Conservation (phyloP, 2,329 filamentous ascomycete genomes). For the Aquanectria penicillioides region DNA sequence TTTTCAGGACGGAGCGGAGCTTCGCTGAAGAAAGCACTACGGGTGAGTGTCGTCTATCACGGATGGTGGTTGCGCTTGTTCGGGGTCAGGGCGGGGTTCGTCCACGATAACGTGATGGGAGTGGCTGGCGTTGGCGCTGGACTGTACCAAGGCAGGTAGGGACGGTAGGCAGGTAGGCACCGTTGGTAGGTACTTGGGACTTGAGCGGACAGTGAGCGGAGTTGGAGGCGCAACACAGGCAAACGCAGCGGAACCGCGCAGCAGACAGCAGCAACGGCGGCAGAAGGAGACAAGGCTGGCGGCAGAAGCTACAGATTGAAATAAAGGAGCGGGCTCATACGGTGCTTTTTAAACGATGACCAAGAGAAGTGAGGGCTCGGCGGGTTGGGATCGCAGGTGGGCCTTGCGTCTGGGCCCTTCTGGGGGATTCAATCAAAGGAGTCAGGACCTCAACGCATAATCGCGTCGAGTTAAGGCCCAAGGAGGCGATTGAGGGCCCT, state of each 20-base stretch:
- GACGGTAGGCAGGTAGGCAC: background rate
- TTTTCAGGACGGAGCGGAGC: constrained; percentile 28
- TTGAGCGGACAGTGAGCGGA: background rate
- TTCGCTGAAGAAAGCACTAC: constrained; percentile 29
- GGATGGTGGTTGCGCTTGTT: constrained; percentile 41
- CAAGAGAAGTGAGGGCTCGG: constrained; percentile 4
- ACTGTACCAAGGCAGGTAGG: too few species aligned
- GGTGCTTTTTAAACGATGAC: constrained; percentile 12
- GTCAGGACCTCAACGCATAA: constrained; percentile 20
- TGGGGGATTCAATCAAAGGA: constrained; percentile 13
- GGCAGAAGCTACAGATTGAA: background rate
- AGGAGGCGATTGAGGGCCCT: constrained; percentile 13
- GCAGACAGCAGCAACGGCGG: background rate
- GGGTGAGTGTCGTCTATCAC: constrained; percentile 34
- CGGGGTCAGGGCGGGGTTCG: constrained; percentile 40
- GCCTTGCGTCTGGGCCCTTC: constrained; percentile 9
- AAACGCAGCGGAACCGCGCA: background rate
- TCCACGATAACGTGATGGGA: constrained; percentile 42
- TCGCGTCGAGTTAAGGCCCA: constrained; percentile 22
- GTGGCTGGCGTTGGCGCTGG: constrained; percentile 39
- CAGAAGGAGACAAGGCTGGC: background rate
- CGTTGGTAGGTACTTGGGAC: constrained; percentile 6
- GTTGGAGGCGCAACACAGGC: constrained; percentile 5
- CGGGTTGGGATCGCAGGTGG: constrained; percentile 9
- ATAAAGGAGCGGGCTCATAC: background rate